Conservation (phyloP, 805 yeast species). For the Jamesozyma spencerorum region DNA sequence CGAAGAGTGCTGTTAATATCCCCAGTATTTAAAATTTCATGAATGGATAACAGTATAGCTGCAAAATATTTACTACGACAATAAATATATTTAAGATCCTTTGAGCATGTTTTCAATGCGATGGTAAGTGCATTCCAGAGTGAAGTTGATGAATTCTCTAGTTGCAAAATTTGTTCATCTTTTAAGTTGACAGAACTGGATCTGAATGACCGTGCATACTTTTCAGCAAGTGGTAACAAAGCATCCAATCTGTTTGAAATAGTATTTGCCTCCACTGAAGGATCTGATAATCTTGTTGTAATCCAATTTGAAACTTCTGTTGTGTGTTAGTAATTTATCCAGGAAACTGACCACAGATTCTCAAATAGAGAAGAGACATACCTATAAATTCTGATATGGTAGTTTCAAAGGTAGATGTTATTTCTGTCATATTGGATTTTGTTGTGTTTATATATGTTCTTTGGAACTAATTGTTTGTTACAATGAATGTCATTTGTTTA, state of each 20-base stretch:
- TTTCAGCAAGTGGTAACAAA: conserved; percentile 28
- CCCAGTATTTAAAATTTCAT: conserved; percentile 18
- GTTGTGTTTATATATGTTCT: not conserved
- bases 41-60: conserved; percentile 26
- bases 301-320: no score
- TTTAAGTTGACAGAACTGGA: conserved; percentile 14
- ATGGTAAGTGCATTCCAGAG: conserved; percentile 33
- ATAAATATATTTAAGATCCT: no score
- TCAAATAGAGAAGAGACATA: conserved; percentile 3
- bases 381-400: conserved; percentile 19
- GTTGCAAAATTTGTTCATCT: conserved; percentile 12
- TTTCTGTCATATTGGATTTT: conserved; percentile 9
- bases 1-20: conserved; percentile 19
- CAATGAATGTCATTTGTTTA: no score
- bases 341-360: no score
- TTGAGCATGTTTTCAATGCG: conserved; percentile 18
- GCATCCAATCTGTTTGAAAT: conserved; percentile 13
- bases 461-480: no score
- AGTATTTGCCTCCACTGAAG: not conserved
- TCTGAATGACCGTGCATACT: conserved; percentile 25
- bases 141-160: conserved; percentile 28
- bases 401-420: conserved; percentile 12
- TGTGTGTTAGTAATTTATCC: conserved; percentile 3
- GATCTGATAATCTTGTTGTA: no score
- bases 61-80: conserved; percentile 28